Evolutionary conservation across 306 rosid species (phyloP), one percentile per base, ranked within the genome.

Genomic region (Rubus parviflorus): DNA sequence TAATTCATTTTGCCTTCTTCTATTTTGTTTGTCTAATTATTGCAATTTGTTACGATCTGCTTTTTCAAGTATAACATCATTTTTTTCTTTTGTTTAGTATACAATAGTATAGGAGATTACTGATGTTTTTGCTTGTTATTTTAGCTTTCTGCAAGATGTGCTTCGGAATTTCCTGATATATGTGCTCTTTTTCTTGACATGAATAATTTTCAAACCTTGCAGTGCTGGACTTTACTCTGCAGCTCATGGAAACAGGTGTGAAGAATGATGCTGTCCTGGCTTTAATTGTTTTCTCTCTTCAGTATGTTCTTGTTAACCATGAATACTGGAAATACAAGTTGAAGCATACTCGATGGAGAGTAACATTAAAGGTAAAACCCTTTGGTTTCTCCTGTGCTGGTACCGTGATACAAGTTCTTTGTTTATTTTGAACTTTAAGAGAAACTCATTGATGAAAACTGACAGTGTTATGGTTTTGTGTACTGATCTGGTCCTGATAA

Each of bases 141-240:
- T 51, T 17, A 52, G 40, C 16, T 38, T 66, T 56, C 49, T 48
- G 57, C 42, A 25, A 38, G 63, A 30, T 67, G 16, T 73, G 49
- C 35, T 41, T 19, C 35, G 41, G 37, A 19, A 25, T 47, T 53
- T 49, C 41, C 56, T 15, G 20, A 51, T 52, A 14, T 46, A 13
- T 48, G 23, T 42, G 62, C 57, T 60, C 30, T 70, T 51, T 53
- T 41, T 66, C 81, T 83, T 89, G 62, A 85, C 68, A 35, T 25
- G 64, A 76, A 45, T 80, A 62, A 63, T 79, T 53, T 81, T 72
- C 74, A 82, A 85, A 82, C 82, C 73, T 82, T 88, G 86, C 97
- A 95, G 97, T 92, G 79, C 87, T 95, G 85, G 98, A 90, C 74
- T 92, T 90, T 76, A 95, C 98, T 79, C 81, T 88, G 78, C 90